phyloP scores from a whole-genome alignment of 768 basidiomycete genomes.

The Tricholoma saponaceum region DNA sequence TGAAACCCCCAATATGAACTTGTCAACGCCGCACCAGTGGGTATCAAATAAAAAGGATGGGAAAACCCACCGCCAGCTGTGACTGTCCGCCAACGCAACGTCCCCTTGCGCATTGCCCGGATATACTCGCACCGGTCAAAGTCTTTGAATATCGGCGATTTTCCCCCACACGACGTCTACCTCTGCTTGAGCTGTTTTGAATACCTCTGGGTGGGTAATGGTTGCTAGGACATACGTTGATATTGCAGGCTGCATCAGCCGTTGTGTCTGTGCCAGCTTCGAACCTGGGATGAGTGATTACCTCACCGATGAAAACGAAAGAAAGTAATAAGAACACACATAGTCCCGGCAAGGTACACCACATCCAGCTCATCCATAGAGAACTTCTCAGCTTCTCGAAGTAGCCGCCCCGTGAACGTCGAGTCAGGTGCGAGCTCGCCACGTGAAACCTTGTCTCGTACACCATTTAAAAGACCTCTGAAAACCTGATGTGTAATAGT shows the following conservation, averaged over 20 bases:
- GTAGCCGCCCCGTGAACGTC: neutral
- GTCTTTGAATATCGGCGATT: too few relatives aligned
- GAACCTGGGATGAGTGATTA: neutral
- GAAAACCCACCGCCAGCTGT: neutral
- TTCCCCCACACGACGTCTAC: neutral
- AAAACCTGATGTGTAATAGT: neutral
- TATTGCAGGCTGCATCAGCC: neutral
- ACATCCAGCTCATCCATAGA: neutral
- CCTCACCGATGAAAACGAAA: too few relatives aligned
- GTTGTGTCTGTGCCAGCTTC: neutral
- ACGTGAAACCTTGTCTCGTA: neutral
- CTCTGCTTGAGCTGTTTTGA: neutral
- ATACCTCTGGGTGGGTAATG: neutral
- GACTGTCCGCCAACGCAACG: neutral
- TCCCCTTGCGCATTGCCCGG: neutral
- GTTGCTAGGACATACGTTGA: neutral
- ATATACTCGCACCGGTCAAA: neutral
- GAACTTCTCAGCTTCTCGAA: neutral
- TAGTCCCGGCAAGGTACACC: neutral
- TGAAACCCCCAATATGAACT: too few relatives aligned
- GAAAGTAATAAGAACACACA: too few relatives aligned
- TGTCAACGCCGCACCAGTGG: neutral
- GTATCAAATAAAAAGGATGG: neutral
- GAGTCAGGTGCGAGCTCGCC: neutral
- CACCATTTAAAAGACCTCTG: neutral